phyloP scores from a whole-genome alignment of 257 asterid genomes.

The Solanum neorickii region DNA sequence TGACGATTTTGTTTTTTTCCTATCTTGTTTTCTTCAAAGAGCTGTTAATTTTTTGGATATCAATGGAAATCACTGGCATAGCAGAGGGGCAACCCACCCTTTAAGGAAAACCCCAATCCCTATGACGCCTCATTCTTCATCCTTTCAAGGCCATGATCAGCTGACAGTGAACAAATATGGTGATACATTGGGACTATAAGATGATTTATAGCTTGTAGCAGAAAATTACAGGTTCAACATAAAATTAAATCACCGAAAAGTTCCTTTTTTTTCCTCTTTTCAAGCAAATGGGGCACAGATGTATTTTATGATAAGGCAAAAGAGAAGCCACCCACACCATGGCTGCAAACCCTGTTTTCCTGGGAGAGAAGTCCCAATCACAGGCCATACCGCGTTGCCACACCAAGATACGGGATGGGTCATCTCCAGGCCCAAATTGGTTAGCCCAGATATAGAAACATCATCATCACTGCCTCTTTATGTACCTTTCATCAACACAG shows the following conservation, averaged over 20 bases:
- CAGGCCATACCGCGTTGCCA: not conserved
- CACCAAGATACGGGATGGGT: not conserved
- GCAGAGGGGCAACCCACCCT: not conserved
- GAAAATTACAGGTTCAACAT: not conserved
- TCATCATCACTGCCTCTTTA: not conserved
- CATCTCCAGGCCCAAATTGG: not conserved
- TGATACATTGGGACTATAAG: not conserved
- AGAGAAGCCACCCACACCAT: not conserved
- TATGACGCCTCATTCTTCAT: not conserved
- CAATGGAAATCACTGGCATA: not conserved
- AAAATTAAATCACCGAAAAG: not conserved
- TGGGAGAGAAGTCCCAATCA: not conserved
- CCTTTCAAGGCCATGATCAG: not conserved
- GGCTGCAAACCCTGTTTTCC: not conserved
- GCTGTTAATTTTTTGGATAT: not conserved
- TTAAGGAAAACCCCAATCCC: not conserved
- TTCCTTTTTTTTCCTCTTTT: not conserved
- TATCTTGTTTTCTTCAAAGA: not conserved
- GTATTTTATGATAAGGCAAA: not conserved
- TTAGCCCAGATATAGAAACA: not conserved
- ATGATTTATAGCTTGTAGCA: not conserved
- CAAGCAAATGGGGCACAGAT: not conserved
- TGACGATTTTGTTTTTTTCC: not conserved
- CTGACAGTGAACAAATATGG: not conserved
- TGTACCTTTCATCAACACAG: not conserved